These are phyloP conservation scores for Trichoderma endophyticum DNA, from an alignment of 2,329 filamentous ascomycete genomes.

Conservation along the genomic window DNA sequence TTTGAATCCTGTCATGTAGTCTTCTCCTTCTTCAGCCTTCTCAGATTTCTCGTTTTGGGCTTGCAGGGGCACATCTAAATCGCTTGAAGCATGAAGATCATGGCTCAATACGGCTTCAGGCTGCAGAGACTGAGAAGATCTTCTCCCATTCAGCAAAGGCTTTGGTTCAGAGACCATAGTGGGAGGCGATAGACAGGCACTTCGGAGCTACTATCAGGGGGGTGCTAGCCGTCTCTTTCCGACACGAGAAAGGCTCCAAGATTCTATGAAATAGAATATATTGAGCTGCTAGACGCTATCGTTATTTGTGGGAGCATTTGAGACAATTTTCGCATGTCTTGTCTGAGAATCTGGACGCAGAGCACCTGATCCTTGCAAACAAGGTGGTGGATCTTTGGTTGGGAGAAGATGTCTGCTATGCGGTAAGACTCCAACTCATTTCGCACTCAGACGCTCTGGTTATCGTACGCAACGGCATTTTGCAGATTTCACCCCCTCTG, in stretches of 20 bases:
- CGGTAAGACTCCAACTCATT: background rate
- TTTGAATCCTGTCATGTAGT: background rate
- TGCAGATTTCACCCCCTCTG: background rate
- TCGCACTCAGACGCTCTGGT: background rate
- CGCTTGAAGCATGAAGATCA: background rate
- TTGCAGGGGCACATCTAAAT: background rate
- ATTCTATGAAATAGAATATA: background rate
- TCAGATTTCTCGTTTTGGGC: background rate
- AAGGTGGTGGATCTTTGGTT: background rate
- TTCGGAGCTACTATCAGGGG: background rate
- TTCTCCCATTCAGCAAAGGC: background rate
- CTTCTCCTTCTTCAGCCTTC: background rate
- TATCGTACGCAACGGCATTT: background rate
- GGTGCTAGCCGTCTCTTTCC: background rate
- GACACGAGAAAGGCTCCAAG: background rate
- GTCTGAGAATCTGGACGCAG: background rate
- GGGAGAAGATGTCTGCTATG: background rate
- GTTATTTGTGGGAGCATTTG: too few species aligned
- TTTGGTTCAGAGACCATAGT: background rate
- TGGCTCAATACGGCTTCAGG: background rate
- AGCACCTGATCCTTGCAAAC: background rate
- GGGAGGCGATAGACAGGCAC: background rate
- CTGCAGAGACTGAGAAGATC: background rate
- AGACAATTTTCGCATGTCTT: too few species aligned
- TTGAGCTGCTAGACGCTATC: background rate